Evolutionary conservation across 176 grass and related monocot genomes (phyloP).

Genomic region (Rhynchospora tenuis): DNA sequence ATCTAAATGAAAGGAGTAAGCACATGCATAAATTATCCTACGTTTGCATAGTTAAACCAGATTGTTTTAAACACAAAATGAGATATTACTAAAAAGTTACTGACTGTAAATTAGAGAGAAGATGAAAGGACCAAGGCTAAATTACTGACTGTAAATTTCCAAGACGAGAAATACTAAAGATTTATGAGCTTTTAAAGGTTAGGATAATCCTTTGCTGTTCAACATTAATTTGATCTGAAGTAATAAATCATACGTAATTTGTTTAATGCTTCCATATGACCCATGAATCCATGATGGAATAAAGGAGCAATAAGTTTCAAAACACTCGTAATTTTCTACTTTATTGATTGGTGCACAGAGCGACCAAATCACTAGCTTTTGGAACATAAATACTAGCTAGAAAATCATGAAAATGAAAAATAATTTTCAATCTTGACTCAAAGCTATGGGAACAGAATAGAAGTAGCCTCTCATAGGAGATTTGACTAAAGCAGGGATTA

Average conservation of each 20-base stretch:
- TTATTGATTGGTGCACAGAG: neutral
- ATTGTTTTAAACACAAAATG: too few species aligned
- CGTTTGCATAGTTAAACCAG: too few species aligned
- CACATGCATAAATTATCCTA: neutral
- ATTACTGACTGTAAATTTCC: neutral
- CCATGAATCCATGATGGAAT: neutral
- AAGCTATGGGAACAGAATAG: neutral
- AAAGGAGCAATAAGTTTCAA: neutral
- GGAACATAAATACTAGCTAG: neutral
- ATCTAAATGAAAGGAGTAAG: neutral
- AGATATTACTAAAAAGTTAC: too few species aligned
- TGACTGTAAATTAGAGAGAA: neutral
- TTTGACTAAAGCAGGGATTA: neutral
- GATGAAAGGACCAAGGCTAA: neutral
- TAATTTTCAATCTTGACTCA: neutral
- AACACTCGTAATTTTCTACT: neutral
- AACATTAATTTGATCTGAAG: neutral
- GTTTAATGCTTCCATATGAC: neutral
- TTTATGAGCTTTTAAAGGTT: neutral
- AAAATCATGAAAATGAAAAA: neutral
- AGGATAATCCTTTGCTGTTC: neutral
- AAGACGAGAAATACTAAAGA: neutral
- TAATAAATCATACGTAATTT: neutral
- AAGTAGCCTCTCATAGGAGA: slow-evolving; percentile 2
- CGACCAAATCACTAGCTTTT: neutral